Evolutionary conservation across 2,329 filamentous ascomycete genomes (phyloP), one percentile per base, ranked within the genome.

Genomic region (Lecanicillium sp.): DNA sequence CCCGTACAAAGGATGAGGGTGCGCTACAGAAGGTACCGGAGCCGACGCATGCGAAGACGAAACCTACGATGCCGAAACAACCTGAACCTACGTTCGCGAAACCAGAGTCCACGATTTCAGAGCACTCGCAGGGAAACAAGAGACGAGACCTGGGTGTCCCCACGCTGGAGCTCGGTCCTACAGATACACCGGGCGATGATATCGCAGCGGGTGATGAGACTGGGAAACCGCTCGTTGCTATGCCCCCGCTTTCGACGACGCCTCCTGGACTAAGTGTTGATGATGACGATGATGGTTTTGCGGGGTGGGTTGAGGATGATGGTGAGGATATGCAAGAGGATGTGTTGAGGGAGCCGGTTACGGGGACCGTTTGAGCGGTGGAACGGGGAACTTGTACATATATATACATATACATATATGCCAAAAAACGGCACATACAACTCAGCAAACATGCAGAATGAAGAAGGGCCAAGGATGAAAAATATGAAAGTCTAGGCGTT

Each of bases 251-350:
- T 14, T 48, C 47, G 5, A 49, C 40, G 11, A 49, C 47, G 10
- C 47, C 49, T 10, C 42, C 48, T 6, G 40, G 21, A 21, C 27
- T 42, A 12, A 27, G 24, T n/a, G 47, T 38, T 30, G 52, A 55
- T 3, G 53, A 56, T 3, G 60, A 58, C 10, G 55, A 59, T 20
- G 58, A 60, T 8, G 58, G 58, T 17, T 59, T 55, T 29, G 59
- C 58, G 10, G 56, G 59, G 6, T 62, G 59, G 60, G 54, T 62
- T 43, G 56, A 60, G n/a, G 56, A 62, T 24, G 40, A 27, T 20
- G 43, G 33, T 14, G 44, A 48, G 21, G 42, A 46, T 27, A 17
- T 20, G 35, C 44, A 20, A n/a, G 44, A 46, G 19, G 35, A 39
- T 10, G 10, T 36, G 26, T 24, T 46, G 24, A 33, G 17, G 3